Conservation (phyloP, 2,329 filamentous ascomycete species). For the Chrysosporium keratinophilum region DNA sequence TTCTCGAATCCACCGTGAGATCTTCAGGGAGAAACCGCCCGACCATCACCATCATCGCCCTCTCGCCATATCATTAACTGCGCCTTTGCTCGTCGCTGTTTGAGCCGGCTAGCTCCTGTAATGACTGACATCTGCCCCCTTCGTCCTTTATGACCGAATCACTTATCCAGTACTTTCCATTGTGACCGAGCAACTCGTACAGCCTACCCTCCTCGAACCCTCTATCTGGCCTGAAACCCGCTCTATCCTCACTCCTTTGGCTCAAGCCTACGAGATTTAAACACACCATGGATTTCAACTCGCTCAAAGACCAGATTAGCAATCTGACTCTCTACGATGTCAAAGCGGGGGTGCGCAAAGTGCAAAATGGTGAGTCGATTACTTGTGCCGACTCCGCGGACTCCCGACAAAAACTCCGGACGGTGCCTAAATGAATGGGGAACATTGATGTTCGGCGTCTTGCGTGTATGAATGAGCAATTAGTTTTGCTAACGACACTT, state of each 20-base stretch:
- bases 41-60: neutral
- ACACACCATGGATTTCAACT: constrained; percentile 68
- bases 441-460: neutral
- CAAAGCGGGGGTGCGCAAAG: constrained; percentile 88
- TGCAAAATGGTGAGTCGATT: constrained; percentile 69
- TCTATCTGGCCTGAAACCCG: neutral
- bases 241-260: neutral
- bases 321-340: constrained; percentile 90
- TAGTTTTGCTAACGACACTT: constrained; percentile 8
- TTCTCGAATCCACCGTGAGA: neutral
- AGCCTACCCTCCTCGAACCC: neutral
- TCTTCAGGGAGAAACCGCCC: neutral
- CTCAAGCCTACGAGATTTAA: neutral
- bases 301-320: constrained; percentile 73
- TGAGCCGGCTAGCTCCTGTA: no score
- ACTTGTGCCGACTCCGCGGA: neutral
- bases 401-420: no score
- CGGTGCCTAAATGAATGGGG: neutral
- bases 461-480: neutral
- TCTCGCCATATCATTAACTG: neutral
- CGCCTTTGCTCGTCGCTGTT: no score
- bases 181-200: no score
- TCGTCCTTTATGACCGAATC: no score
- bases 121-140: no score
- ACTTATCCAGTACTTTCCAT: neutral